These are phyloP conservation scores for Pythium myriotylum DNA, from an alignment of 352 stramenopile genomes.

Conservation along the genomic window DNA sequence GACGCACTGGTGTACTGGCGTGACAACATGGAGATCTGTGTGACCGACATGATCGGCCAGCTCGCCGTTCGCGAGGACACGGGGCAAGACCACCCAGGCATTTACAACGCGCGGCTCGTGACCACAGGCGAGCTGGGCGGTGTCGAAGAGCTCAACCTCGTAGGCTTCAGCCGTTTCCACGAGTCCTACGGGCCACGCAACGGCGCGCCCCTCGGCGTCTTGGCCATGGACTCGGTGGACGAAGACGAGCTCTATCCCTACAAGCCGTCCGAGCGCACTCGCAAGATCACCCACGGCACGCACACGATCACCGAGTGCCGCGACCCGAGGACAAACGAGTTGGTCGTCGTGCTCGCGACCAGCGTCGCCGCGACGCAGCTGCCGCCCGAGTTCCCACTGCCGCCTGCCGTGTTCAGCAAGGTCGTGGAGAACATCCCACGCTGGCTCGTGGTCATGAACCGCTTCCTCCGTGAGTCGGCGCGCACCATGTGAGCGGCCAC, in stretches of 20 bases:
- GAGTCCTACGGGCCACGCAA: constrained; percentile 11
- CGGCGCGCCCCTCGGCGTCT: constrained; percentile 25
- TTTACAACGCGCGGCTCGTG: constrained; percentile 35
- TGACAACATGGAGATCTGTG: constrained; percentile 44
- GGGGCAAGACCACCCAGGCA: constrained; percentile 13
- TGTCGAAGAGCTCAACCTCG: constrained; percentile 41
- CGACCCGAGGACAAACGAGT: constrained; percentile 6
- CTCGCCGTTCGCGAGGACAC: constrained; percentile 43
- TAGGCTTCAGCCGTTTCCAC: constrained; percentile 20
- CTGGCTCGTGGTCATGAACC: constrained; percentile 16
- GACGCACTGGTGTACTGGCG: constrained; percentile 35
- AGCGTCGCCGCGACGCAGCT: constrained; percentile 11
- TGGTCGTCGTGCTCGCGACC: constrained; percentile 24
- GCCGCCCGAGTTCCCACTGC: constrained; percentile 14
- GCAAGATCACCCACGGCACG: constrained; percentile 32
- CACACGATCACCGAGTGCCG: constrained; percentile 12
- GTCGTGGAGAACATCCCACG: constrained; percentile 16
- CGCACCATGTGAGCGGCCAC: neutral
- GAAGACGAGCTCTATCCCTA: constrained; percentile 50
- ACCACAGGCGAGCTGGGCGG: constrained; percentile 24
- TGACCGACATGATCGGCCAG: constrained; percentile 41
- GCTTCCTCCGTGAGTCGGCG: constrained; percentile 15
- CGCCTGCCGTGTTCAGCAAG: constrained; percentile 8
- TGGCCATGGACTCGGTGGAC: constrained; percentile 47
- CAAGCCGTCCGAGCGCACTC: constrained; percentile 35